phyloP scores from a whole-genome alignment of 495 filamentous ascomycete species.

The Pyronema omphalodes region DNA sequence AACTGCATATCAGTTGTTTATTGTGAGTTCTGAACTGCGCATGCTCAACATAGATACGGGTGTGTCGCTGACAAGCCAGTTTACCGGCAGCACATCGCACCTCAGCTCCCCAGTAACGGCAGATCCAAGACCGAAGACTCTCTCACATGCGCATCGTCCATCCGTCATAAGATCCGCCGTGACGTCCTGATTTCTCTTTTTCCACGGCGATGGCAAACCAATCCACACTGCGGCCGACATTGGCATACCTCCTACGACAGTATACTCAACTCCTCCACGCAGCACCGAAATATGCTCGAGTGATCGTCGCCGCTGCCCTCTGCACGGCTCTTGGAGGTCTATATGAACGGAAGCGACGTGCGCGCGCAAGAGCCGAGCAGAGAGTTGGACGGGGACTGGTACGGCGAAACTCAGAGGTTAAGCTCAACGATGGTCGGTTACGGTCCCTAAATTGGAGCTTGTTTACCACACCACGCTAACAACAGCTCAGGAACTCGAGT shows the following conservation, averaged over 20 bases:
- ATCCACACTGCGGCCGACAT: constrained; percentile 58
- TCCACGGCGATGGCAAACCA: constrained; percentile 52
- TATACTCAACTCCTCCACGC: constrained; percentile 44
- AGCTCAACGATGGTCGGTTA: constrained; percentile 56
- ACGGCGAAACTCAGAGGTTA: constrained; percentile 77
- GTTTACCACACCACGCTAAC: background rate
- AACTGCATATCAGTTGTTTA: too few relatives aligned
- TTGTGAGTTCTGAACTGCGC: too few relatives aligned
- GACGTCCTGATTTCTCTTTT: background rate
- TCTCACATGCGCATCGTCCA: constrained; percentile 1
- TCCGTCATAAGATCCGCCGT: background rate
- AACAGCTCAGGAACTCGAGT: constrained; percentile 44
- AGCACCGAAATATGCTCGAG: constrained; percentile 43
- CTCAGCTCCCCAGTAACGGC: background rate
- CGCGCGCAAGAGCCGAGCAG: constrained; percentile 54
- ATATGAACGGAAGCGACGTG: constrained; percentile 51
- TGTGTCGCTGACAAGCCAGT: too few relatives aligned
- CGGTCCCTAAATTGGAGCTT: background rate
- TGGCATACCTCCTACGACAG: constrained; percentile 46
- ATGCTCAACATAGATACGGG: too few relatives aligned
- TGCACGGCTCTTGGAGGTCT: constrained; percentile 54
- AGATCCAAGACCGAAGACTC: background rate
- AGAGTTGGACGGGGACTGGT: constrained; percentile 62
- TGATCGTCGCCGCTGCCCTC: constrained; percentile 57
- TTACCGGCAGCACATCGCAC: background rate